Evolutionary conservation across 169 alveolate genomes (phyloP).

Genomic region (Sarcocystis neurona): DNA sequence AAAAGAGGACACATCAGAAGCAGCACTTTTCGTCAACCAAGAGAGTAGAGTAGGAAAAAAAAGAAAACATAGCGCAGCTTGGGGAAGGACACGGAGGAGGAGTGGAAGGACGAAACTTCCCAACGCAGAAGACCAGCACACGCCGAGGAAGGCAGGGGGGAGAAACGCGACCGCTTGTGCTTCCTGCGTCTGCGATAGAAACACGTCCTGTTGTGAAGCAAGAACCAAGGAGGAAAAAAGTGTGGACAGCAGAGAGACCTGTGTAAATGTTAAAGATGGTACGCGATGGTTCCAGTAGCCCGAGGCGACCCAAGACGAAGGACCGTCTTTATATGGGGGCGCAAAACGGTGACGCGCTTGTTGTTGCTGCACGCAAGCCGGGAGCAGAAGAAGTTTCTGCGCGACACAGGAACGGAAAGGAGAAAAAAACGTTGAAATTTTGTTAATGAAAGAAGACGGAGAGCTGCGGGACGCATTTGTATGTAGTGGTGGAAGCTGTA

Average conservation of each 20-base stretch:
- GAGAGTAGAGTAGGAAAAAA: neutral
- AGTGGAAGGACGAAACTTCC: neutral
- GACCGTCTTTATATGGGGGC: neutral
- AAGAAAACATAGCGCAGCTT: neutral
- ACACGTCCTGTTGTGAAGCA: neutral
- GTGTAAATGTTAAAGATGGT: neutral
- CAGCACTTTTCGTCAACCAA: neutral
- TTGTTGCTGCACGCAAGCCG: neutral
- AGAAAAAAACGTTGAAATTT: too few relatives aligned
- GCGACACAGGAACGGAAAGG: too few relatives aligned
- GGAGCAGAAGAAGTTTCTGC: neutral
- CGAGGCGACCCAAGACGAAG: neutral
- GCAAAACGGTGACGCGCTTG: neutral
- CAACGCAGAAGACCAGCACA: neutral
- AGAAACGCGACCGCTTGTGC: neutral
- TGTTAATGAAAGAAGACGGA: neutral
- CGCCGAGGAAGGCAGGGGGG: neutral
- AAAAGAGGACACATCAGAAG: neutral
- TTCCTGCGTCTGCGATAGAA: neutral
- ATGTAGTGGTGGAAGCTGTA: neutral
- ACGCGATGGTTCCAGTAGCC: neutral
- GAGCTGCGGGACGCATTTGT: neutral
- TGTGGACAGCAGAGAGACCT: neutral
- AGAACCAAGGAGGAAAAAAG: neutral
- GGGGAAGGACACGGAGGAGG: neutral